A percentile compares a stretch with the other conserved stretches of the same genome.
Conservation (phyloP, 164 flowering plant genomes). For the Vitis rotundifolia region DNA sequence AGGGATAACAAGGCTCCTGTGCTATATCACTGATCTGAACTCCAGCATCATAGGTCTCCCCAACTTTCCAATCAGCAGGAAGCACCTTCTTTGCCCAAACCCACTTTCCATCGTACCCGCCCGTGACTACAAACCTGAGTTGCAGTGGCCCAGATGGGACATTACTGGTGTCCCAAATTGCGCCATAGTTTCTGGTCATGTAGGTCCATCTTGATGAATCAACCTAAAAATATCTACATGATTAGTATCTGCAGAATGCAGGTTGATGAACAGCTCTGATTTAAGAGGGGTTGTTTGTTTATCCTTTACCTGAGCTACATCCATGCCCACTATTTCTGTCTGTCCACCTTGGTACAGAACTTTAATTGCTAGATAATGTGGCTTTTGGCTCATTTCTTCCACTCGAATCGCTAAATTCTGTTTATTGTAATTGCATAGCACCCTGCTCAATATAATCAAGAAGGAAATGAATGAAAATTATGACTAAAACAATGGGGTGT, state of each 20-base stretch:
- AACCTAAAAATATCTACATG: slow-evolving; percentile 36
- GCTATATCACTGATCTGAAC: slow-evolving; percentile 75
- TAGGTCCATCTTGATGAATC: slow-evolving; percentile 60
- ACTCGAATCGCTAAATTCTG: slow-evolving; percentile 70
- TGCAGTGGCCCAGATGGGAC: slow-evolving; percentile 69
- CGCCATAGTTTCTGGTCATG: slow-evolving; percentile 67
- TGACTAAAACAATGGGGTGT: no score
- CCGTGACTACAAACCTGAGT: slow-evolving; percentile 64
- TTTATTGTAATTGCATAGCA: slow-evolving; percentile 73
- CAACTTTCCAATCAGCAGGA: slow-evolving; percentile 79
- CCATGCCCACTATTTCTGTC: slow-evolving; percentile 65
- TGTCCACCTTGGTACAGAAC: slow-evolving; percentile 91
- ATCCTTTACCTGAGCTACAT: slow-evolving; percentile 56
- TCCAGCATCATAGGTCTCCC: slow-evolving; percentile 60
- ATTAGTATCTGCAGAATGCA: neutral
- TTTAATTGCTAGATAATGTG: slow-evolving; percentile 67
- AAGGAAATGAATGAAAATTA: neutral
- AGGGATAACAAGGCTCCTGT: slow-evolving; percentile 72
- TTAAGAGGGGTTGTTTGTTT: neutral
- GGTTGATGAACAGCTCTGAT: no score
- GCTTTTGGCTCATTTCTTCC: slow-evolving; percentile 77
- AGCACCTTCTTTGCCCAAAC: slow-evolving; percentile 61
- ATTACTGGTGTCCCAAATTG: slow-evolving; percentile 74
- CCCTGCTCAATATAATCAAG: slow-evolving; percentile 36
- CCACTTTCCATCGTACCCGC: slow-evolving; percentile 73